These are phyloP conservation scores for Micromonas pusilla DNA, from an alignment of 139 green algal species.

Conservation along the genomic window DNA sequence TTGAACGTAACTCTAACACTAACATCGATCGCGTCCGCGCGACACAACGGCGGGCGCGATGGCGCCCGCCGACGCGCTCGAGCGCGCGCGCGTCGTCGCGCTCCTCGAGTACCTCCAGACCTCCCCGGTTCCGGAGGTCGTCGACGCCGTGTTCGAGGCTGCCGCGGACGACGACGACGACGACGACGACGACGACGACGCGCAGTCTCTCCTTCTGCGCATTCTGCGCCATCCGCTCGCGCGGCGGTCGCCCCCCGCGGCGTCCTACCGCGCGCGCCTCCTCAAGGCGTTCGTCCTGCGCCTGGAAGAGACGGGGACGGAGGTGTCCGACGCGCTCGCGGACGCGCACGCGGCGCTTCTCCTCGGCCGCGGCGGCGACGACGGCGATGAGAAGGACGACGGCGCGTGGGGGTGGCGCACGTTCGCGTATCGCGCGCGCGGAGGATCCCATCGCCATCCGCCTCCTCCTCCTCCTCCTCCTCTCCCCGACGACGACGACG, in stretches of 20 bases:
- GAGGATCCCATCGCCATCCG: not conserved
- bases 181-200: not conserved
- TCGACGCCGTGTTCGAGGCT: not conserved
- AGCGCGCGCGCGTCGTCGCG: too few species aligned
- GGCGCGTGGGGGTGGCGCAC: not conserved
- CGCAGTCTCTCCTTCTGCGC: not conserved
- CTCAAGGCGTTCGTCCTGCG: too few species aligned
- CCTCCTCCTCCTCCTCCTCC: not conserved
- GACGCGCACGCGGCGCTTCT: not conserved
- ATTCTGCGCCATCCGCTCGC: not conserved
- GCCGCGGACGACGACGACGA: slow-evolving; percentile 1
- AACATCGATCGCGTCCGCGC: too few species aligned
- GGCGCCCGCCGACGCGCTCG: too few species aligned
- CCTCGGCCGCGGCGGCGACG: not conserved
- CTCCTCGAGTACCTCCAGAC: too few species aligned
- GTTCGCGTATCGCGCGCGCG: not conserved
- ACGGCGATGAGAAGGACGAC: not conserved
- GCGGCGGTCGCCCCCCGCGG: too few species aligned
- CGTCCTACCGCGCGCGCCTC: not conserved
- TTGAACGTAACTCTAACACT: too few species aligned
- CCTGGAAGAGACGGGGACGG: too few species aligned
- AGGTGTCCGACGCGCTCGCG: not conserved
- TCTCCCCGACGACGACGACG: not conserved
- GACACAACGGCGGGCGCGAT: too few species aligned
- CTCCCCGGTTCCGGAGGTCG: not conserved